These are phyloP conservation scores for Peronospora farinosa DNA, from an alignment of 352 stramenopile species.

Conservation along the genomic window DNA sequence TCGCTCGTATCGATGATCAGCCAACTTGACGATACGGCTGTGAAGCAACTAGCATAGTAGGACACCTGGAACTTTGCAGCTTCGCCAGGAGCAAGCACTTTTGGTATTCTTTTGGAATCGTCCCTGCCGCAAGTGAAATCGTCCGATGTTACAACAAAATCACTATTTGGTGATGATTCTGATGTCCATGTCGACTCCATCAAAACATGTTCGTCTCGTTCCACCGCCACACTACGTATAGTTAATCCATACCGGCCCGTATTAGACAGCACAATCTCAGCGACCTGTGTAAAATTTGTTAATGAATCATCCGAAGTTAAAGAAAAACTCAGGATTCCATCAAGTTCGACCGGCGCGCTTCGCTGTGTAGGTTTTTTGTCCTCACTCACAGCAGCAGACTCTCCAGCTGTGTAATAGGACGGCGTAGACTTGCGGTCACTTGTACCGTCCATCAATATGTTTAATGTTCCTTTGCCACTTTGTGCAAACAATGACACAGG, in stretches of 20 bases:
- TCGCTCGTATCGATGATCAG: constrained; percentile 33
- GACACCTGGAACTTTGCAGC: constrained; percentile 13
- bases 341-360: constrained; percentile 1
- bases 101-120: neutral
- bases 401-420: constrained; percentile 1
- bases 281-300: constrained; percentile 16
- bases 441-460: constrained; percentile 10
- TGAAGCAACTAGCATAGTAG: constrained; percentile 28
- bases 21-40: constrained; percentile 14
- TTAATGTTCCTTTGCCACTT: constrained; percentile 38
- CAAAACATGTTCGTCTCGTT: constrained; percentile 2
- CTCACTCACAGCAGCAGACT: neutral
- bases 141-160: constrained; percentile 17
- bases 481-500: constrained; percentile 29
- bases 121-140: neutral
- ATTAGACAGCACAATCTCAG: constrained; percentile 23
- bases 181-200: constrained; percentile 1
- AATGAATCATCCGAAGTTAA: constrained; percentile 4
- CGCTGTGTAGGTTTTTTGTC: neutral
- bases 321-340: constrained; percentile 18
- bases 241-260: constrained; percentile 19
- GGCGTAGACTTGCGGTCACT: neutral
- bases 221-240: constrained; percentile 14
- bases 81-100: constrained; percentile 11
- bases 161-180: neutral